phyloP scores from a whole-genome alignment of 164 flowering plant genomes.

The Tetracentron sinense region DNA sequence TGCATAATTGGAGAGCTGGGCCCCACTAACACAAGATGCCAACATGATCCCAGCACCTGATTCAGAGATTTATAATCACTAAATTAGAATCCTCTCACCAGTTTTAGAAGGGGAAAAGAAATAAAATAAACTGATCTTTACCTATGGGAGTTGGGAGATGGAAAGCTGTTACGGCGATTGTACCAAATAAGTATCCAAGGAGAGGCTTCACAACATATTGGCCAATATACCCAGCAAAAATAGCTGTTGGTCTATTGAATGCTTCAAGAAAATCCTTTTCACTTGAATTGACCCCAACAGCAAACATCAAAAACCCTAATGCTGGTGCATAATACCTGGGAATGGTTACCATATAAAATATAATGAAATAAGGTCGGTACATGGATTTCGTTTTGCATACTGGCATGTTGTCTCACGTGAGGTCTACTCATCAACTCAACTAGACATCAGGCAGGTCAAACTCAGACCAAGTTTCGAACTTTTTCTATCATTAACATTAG shows the following conservation, averaged over 20 bases:
- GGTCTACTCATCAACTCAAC: not conserved
- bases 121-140: slow-evolving; percentile 23
- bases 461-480: too few relatives aligned
- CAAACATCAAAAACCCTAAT: slow-evolving; percentile 97
- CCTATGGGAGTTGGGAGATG: slow-evolving; percentile 80
- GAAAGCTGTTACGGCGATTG: slow-evolving; percentile 51
- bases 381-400: not conserved
- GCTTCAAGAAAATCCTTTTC: slow-evolving; percentile 90
- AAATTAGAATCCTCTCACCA: slow-evolving; percentile 2
- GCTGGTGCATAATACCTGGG: slow-evolving; percentile 94
- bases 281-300: slow-evolving; percentile 91
- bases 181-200: slow-evolving; percentile 75
- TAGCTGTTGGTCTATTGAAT: slow-evolving; percentile 66
- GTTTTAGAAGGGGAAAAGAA: not conserved
- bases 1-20: slow-evolving; percentile 94
- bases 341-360: slow-evolving; percentile 5
- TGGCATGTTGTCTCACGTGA: not conserved
- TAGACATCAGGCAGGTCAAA: not conserved
- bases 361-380: not conserved
- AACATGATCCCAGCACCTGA: slow-evolving; percentile 97
- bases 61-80: slow-evolving; percentile 14
- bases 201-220: slow-evolving; percentile 80
- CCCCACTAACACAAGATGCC: slow-evolving; percentile 93
- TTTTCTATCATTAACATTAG: too few relatives aligned
- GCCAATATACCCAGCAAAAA: slow-evolving; percentile 78